Conservation (phyloP, 2,329 filamentous ascomycete genomes). For the Hymenotorrendiella dingleyae region DNA sequence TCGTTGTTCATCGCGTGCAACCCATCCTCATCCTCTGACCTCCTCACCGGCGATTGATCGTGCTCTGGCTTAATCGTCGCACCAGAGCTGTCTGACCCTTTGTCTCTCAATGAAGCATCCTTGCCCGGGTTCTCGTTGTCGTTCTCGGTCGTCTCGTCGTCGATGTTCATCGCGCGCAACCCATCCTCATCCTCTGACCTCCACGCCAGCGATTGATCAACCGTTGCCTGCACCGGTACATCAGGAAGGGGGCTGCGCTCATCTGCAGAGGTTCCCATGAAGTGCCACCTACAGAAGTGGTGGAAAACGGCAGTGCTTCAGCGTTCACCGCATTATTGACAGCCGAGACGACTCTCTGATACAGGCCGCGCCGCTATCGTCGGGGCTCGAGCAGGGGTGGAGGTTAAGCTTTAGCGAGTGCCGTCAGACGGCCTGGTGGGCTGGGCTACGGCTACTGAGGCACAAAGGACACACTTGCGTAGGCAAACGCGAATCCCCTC, state of each 20-base stretch:
- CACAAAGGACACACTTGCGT: slow-evolving; percentile 19
- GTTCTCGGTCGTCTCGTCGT: slow-evolving; percentile 15
- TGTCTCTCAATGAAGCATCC: neutral
- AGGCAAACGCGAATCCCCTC: slow-evolving; percentile 1
- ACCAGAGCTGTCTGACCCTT: neutral
- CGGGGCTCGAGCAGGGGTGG: too few species aligned
- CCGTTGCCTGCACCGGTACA: slow-evolving; percentile 16
- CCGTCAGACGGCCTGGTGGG: too few species aligned
- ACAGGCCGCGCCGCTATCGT: too few species aligned
- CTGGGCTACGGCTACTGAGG: too few species aligned
- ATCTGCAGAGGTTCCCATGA: slow-evolving; percentile 19
- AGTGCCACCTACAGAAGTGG: too few species aligned
- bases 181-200: slow-evolving; percentile 20
- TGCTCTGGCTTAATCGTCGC: neutral
- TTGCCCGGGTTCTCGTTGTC: slow-evolving; percentile 13
- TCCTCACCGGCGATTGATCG: neutral
- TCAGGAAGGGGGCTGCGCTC: slow-evolving; percentile 6
- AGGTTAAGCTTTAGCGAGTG: neutral
- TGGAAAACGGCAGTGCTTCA: too few species aligned
- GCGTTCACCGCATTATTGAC: neutral
- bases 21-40: neutral
- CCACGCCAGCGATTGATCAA: slow-evolving; percentile 11
- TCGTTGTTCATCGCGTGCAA: slow-evolving; percentile 20
- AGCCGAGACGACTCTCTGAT: neutral
- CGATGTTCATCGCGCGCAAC: slow-evolving; percentile 19